A percentile compares a stretch with the other conserved stretches of the same genome.
These are phyloP conservation scores for Aspergillus indologenus DNA, from an alignment of 495 filamentous ascomycete genomes.

Conservation along the genomic window DNA sequence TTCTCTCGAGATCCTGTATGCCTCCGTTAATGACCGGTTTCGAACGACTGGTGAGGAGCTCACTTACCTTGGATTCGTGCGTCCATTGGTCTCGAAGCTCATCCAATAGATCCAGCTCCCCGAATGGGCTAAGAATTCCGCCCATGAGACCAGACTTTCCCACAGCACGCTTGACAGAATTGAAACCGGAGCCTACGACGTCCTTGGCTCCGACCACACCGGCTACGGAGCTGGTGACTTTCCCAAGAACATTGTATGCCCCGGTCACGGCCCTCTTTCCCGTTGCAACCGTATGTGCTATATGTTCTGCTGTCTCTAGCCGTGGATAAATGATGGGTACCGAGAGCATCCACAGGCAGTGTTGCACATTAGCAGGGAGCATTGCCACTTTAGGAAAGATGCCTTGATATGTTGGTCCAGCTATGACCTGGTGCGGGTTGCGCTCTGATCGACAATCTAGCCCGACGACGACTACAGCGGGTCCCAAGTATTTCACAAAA, in stretches of 20 bases:
- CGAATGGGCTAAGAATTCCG: slow-evolving; percentile 88
- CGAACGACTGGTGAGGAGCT: not conserved
- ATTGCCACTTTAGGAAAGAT: slow-evolving; percentile 93
- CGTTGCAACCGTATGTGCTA: slow-evolving; percentile 87
- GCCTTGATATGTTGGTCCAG: slow-evolving; percentile 94
- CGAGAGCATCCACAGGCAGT: slow-evolving; percentile 92
- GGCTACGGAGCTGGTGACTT: slow-evolving; percentile 88
- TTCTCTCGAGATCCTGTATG: slow-evolving; percentile 80
- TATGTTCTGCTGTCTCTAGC: slow-evolving; percentile 82
- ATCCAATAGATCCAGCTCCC: slow-evolving; percentile 93
- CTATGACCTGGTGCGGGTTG: slow-evolving; percentile 87
- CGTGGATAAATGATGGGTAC: slow-evolving; percentile 90
- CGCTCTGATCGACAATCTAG: slow-evolving; percentile 89
- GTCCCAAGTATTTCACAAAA: slow-evolving; percentile 93
- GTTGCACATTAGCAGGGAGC: slow-evolving; percentile 88
- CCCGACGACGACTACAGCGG: slow-evolving; percentile 84
- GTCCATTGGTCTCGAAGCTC: slow-evolving; percentile 97
- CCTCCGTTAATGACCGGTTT: not conserved
- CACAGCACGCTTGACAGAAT: slow-evolving; percentile 90
- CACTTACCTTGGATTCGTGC: slow-evolving; percentile 81
- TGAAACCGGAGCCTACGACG: slow-evolving; percentile 86
- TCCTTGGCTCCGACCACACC: slow-evolving; percentile 93
- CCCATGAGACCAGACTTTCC: slow-evolving; percentile 95
- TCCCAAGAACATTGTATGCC: slow-evolving; percentile 90
- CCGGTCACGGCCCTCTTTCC: slow-evolving; percentile 95